Conservation (phyloP, 208 protist species). For the Acanthamoeba castellanii region DNA sequence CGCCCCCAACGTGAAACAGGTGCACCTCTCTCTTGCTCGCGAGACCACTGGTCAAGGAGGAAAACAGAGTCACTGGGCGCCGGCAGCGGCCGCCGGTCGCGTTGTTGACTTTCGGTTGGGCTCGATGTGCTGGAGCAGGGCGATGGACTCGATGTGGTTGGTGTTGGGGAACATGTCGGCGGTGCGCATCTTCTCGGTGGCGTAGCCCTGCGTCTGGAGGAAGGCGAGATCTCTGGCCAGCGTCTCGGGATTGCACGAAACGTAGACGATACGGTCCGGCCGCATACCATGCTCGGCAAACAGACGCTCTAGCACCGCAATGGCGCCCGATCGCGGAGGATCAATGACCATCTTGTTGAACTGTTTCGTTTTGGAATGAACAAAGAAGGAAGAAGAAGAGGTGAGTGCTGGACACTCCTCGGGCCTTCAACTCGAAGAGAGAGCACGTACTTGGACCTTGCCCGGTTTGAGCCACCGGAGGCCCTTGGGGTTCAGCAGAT, state of each 20-base stretch:
- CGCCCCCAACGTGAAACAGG: too few relatives aligned
- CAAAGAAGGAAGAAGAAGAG: too few relatives aligned
- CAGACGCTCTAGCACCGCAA: not conserved
- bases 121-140: constrained; percentile 3
- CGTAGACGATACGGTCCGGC: constrained; percentile 45
- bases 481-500: not conserved
- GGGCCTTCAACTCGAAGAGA: too few relatives aligned
- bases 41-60: too few relatives aligned
- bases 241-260: constrained; percentile 47
- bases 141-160: constrained; percentile 53
- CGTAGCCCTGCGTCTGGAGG: not conserved
- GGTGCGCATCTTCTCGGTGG: not conserved
- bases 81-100: too few relatives aligned
- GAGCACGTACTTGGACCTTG: not conserved
- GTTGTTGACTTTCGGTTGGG: not conserved
- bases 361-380: not conserved
- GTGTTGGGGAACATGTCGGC: constrained; percentile 70
- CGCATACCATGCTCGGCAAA: not conserved
- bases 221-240: constrained; percentile 18
- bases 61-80: too few relatives aligned
- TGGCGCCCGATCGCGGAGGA: constrained; percentile 33
- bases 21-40: too few relatives aligned
- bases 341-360: constrained; percentile 50
- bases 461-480: not conserved
- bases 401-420: too few relatives aligned